phyloP scores from a whole-genome alignment of 148 eudicot genomes.

The Nepenthes mirabilis region DNA sequence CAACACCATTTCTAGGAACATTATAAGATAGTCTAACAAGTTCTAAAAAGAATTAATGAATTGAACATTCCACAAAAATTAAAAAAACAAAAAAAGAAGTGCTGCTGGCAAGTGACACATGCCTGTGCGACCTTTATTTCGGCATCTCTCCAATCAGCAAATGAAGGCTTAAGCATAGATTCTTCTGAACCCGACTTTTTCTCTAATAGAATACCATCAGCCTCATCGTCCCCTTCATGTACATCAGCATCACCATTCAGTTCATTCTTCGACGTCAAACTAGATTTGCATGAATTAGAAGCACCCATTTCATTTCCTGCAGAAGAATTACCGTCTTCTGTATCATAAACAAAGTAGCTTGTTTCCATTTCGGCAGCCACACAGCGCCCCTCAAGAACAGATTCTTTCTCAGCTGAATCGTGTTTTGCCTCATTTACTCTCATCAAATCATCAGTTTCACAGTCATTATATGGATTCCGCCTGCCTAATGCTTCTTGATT shows the following conservation, averaged over 20 bases:
- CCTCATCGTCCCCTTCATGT: not conserved
- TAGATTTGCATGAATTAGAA: not conserved
- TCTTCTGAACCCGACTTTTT: not conserved
- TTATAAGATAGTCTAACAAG: not conserved
- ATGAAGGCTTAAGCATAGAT: not conserved
- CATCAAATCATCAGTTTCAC: not conserved
- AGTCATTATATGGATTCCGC: not conserved
- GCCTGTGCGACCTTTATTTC: constrained; percentile 26
- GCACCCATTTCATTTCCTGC: not conserved
- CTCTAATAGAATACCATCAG: not conserved
- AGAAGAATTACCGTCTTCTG: not conserved
- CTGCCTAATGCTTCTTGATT: not conserved
- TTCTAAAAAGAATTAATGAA: not conserved
- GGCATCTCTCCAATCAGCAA: constrained; percentile 5
- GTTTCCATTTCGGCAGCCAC: not conserved
- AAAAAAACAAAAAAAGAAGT: not conserved
- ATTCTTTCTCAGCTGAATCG: constrained; percentile 5
- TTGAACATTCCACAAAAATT: no score
- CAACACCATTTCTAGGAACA: no score
- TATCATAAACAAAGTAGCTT: not conserved
- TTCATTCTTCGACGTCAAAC: not conserved
- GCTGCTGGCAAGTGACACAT: constrained; percentile 2
- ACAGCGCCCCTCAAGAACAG: not conserved
- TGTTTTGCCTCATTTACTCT: constrained; percentile 5
- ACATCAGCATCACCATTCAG: not conserved